These are phyloP conservation scores for Endothia cerciana DNA, from an alignment of 2,329 filamentous ascomycete species.

Conservation along the genomic window DNA sequence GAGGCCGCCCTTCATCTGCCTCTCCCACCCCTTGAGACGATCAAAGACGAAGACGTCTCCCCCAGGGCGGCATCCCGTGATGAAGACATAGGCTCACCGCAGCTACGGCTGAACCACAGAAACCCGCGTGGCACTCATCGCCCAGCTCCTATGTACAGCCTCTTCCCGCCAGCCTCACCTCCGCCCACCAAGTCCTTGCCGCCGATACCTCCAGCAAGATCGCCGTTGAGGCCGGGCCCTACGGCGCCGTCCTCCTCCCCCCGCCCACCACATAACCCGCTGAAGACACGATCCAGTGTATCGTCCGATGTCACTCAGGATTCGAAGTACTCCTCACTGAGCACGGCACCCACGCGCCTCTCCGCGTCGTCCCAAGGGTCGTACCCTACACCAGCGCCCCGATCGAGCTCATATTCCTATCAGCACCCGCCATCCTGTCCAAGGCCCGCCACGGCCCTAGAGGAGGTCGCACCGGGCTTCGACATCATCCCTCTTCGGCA, in stretches of 20 bases:
- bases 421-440: slow-evolving; percentile 2
- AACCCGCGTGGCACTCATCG: background rate
- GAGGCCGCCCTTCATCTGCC: slow-evolving; percentile 9
- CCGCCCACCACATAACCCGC: slow-evolving; percentile 4
- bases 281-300: slow-evolving; percentile 16
- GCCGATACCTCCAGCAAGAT: slow-evolving; percentile 25
- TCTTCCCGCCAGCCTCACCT: slow-evolving; percentile 23
- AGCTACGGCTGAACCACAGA: slow-evolving; percentile 1
- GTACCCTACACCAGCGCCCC: slow-evolving; percentile 6
- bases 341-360: slow-evolving; percentile 15
- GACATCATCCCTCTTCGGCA: slow-evolving; percentile 30
- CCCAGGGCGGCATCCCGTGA: background rate
- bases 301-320: slow-evolving; percentile 18
- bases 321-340: slow-evolving; percentile 21
- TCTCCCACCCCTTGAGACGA: background rate
- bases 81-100: slow-evolving; percentile 1
- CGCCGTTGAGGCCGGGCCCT: slow-evolving; percentile 9
- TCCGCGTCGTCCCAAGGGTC: slow-evolving; percentile 16
- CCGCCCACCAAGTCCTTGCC: slow-evolving; percentile 26
- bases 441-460: slow-evolving; percentile 8
- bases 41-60: slow-evolving; percentile 8
- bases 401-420: slow-evolving; percentile 20
- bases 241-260: background rate
- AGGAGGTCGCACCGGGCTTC: slow-evolving; percentile 6
- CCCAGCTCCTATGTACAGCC: slow-evolving; percentile 22